phyloP scores from a whole-genome alignment of 2,329 filamentous ascomycete species.

The Podosphaera aphanis region DNA sequence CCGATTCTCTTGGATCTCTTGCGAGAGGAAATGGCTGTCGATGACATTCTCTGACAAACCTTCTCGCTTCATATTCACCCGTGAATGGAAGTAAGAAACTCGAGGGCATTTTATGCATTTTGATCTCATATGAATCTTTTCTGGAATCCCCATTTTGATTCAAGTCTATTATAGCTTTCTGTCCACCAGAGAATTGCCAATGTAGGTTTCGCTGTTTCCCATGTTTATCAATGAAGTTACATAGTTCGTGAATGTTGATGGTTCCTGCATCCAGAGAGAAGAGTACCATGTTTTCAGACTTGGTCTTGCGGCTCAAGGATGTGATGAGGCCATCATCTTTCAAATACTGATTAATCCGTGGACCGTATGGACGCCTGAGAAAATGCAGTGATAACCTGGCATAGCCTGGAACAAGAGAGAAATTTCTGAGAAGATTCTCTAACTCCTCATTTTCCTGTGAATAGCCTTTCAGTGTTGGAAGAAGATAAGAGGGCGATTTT shows the following conservation, averaged over 20 bases:
- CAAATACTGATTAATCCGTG: slow-evolving; percentile 16
- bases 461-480: slow-evolving; percentile 21
- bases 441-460: slow-evolving; percentile 24
- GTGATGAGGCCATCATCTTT: slow-evolving; percentile 15
- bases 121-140: too few relatives aligned
- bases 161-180: slow-evolving; percentile 5
- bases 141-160: background rate
- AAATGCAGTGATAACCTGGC: slow-evolving; percentile 16
- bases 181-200: slow-evolving; percentile 12
- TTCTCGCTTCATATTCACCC: slow-evolving; percentile 15
- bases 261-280: slow-evolving; percentile 10
- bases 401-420: slow-evolving; percentile 25
- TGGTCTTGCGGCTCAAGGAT: slow-evolving; percentile 5
- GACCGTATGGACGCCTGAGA: slow-evolving; percentile 16
- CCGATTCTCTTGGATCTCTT: slow-evolving; percentile 16
- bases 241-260: slow-evolving; percentile 6
- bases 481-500: slow-evolving; percentile 14
- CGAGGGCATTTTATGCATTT: slow-evolving; percentile 5
- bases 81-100: slow-evolving; percentile 15
- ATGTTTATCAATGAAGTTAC: slow-evolving; percentile 10
- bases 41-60: slow-evolving; percentile 30
- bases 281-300: slow-evolving; percentile 12
- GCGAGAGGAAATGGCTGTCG: slow-evolving; percentile 20
- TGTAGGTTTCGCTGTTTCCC: slow-evolving; percentile 14
- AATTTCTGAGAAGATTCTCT: slow-evolving; percentile 22